Evolutionary conservation across 306 rosid genomes (phyloP).

Genomic region (Potentilla sterilis): DNA sequence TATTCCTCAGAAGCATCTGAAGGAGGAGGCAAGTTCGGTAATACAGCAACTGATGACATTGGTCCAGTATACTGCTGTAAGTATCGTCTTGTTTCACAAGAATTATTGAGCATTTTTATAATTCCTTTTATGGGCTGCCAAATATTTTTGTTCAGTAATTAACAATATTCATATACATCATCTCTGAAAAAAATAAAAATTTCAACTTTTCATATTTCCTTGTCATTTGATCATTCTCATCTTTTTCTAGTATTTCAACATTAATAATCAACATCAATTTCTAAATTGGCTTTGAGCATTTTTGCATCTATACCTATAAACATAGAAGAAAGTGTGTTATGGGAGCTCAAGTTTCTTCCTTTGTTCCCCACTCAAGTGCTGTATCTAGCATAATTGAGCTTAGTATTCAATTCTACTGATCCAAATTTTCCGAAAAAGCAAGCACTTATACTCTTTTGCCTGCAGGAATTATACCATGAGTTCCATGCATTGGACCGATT

Average conservation of each 20-base stretch:
- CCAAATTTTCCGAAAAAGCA: not conserved
- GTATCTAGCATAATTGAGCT: slow-evolving; percentile 5
- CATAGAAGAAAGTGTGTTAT: not conserved
- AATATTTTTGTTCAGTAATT: slow-evolving; percentile 2
- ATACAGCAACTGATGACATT: slow-evolving; percentile 65
- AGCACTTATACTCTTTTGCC: slow-evolving; percentile 17
- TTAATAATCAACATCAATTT: not conserved
- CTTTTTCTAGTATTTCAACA: not conserved
- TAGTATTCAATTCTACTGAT: not conserved
- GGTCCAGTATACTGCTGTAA: slow-evolving; percentile 80
- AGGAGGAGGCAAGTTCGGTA: slow-evolving; percentile 53
- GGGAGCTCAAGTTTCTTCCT: not conserved
- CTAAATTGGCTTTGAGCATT: not conserved
- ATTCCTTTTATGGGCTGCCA: slow-evolving; percentile 10
- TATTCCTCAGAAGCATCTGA: slow-evolving; percentile 50
- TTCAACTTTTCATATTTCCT: not conserved
- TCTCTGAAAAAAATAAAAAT: not conserved
- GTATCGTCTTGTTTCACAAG: slow-evolving; percentile 35
- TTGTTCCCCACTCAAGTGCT: not conserved
- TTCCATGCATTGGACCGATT: slow-evolving; percentile 71
- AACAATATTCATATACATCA: slow-evolving; percentile 3
- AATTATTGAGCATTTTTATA: slow-evolving; percentile 10
- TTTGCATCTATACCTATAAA: not conserved
- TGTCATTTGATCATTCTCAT: not conserved
- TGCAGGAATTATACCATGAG: slow-evolving; percentile 84